Percentiles rank a stretch among this genome's conserved stretches.
phyloP scores from a whole-genome alignment of 164 flowering plant genomes.

The Echeveria elegans region DNA sequence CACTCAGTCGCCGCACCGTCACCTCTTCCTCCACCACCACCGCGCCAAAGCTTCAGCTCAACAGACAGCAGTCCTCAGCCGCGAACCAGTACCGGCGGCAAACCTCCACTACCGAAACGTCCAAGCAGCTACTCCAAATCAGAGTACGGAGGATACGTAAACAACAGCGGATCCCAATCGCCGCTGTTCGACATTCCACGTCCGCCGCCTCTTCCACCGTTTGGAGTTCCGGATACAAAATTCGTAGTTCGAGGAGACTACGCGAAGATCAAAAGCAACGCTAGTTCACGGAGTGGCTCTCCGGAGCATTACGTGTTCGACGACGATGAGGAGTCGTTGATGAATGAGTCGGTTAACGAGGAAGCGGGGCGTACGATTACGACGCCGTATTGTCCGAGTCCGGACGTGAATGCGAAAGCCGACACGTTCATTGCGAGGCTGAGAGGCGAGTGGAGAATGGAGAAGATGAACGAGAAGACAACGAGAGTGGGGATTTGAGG shows the following conservation, averaged over 20 bases:
- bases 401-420: constrained; percentile 71
- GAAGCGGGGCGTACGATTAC: constrained; percentile 17
- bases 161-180: constrained; percentile 29
- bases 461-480: constrained; percentile 43
- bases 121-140: constrained; percentile 12
- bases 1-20: constrained; percentile 18
- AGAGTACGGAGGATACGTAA: constrained; percentile 15
- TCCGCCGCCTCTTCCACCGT: constrained; percentile 74
- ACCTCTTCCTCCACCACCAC: constrained; percentile 24
- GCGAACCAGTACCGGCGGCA: constrained; percentile 19
- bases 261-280: constrained; percentile 32
- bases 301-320: constrained; percentile 34
- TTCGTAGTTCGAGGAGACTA: constrained; percentile 30
- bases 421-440: constrained; percentile 74
- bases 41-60: constrained; percentile 3
- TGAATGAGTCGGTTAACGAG: constrained; percentile 16
- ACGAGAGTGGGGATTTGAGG: constrained; percentile 16
- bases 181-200: constrained; percentile 51
- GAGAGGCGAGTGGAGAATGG: constrained; percentile 54
- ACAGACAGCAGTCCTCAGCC: constrained; percentile 9
- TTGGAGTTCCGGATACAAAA: constrained; percentile 29
- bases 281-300: constrained; percentile 41
- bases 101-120: constrained; percentile 52
- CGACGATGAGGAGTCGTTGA: constrained; percentile 20
- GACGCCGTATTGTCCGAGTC: constrained; percentile 55